Conservation (phyloP, 139 green algal species). For the Dunaliella sp. region DNA sequence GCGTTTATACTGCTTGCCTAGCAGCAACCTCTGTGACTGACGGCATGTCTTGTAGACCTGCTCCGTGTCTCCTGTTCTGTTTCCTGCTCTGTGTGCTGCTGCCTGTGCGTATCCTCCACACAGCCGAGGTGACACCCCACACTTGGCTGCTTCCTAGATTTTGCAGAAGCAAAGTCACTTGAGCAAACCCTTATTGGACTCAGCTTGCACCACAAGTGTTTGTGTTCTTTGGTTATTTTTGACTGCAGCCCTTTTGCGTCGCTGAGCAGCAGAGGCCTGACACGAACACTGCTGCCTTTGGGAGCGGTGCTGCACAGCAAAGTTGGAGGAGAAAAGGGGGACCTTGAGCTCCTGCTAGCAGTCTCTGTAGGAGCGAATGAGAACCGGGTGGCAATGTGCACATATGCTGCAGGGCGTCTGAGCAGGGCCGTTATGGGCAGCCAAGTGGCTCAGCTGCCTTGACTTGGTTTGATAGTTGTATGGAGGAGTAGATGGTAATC, state of each 20-base stretch:
- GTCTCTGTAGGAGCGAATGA: background rate
- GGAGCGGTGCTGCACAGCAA: background rate
- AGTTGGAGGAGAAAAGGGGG: background rate
- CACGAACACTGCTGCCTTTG: background rate
- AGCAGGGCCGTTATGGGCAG: background rate
- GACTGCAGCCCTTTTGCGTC: background rate
- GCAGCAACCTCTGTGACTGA: too few relatives aligned
- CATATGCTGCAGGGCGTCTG: background rate
- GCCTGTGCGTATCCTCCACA: too few relatives aligned
- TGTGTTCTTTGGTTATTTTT: too few relatives aligned
- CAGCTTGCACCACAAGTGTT: background rate
- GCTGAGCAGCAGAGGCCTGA: background rate
- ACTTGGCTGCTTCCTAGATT: background rate
- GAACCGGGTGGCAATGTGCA: background rate
- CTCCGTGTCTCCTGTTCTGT: too few relatives aligned
- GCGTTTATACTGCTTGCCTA: too few relatives aligned
- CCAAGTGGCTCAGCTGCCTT: too few relatives aligned
- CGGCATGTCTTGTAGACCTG: too few relatives aligned
- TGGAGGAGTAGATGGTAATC: too few relatives aligned
- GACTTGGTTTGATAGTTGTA: too few relatives aligned
- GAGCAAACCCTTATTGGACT: background rate
- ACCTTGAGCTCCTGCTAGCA: background rate
- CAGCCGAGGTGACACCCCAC: too few relatives aligned
- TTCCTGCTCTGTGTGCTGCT: too few relatives aligned
- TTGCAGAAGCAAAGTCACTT: background rate